Evolutionary conservation across 148 eudicot genomes (phyloP), one percentile per base, ranked within the genome.

Genomic region (Limonium bicolor): DNA sequence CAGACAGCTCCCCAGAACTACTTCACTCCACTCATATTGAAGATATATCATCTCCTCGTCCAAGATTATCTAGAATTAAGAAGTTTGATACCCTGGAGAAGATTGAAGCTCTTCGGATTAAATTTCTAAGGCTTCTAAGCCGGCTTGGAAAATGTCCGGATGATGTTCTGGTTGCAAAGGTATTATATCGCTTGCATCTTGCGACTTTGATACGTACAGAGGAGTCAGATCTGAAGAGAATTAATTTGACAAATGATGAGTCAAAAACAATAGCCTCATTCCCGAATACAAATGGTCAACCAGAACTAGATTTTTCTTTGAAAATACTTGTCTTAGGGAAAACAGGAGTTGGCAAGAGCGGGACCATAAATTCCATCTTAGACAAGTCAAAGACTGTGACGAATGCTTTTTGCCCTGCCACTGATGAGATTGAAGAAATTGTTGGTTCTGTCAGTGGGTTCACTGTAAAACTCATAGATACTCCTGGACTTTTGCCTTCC

Each of bases 301-400:
- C 85, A 3, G 64, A 65, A 53, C 52, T 73, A 48, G 82, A 85
- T 56, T 81, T 81, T 58, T 72, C 90, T 30, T 34, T 92, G 35
- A 73, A 61, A 49, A 68, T 85, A 45, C 80, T 85, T 33, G 69
- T 85, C 36, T 32, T 92, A 61, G 95, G 99, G 16, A 85, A 65
- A 66, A 85, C 94, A 11, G 99, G 99, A 17, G 94, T 78, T 39
- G 99, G 99, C 34, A 92, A 92, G 58, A 92, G 99, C 35, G 85
- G 95, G 46, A 85, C 99, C 15, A 85, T 92, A 56, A 92, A 92
- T 62, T 81, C 95, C n/a, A 65, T 92, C 26, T 75, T 92, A 48
- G 62, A 75, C 61, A 78, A 85, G 49, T 56, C 64, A 14, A 92
- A 71, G 66, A 65, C 74, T 33, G 27, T 38, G 12, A 92, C 99